Evolutionary conservation across 148 eudicot species (phyloP).

Genomic region (Persicaria maculosa): DNA sequence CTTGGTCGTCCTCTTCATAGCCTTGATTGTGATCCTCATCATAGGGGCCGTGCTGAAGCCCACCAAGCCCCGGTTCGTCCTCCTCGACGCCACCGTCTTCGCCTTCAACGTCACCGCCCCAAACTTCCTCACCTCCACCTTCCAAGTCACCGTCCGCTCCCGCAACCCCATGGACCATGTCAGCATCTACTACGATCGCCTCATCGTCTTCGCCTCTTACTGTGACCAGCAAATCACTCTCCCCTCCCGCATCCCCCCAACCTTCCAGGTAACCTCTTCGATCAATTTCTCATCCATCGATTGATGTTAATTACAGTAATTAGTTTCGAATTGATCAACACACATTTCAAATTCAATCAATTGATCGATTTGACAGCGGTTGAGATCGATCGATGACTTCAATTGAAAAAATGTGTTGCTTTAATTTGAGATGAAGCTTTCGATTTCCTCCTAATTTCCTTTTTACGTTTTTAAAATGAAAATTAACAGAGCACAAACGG

Average conservation of each 20-base stretch:
- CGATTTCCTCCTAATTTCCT: too few species aligned
- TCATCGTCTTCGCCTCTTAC: constrained; percentile 42
- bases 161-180: constrained; percentile 32
- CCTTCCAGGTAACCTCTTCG: constrained; percentile 14
- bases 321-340: too few species aligned
- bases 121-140: constrained; percentile 35
- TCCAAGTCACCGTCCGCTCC: constrained; percentile 52
- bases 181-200: constrained; percentile 46
- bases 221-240: constrained; percentile 65
- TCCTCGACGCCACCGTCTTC: constrained; percentile 70
- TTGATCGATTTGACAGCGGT: too few species aligned
- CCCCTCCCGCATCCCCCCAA: constrained; percentile 47
- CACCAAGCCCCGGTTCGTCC: constrained; percentile 44
- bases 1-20: constrained; percentile 17
- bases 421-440: too few species aligned
- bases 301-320: too few species aligned
- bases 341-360: too few species aligned
- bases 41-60: constrained; percentile 64
- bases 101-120: constrained; percentile 54
- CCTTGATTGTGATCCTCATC: constrained; percentile 39
- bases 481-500: background rate
- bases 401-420: too few species aligned
- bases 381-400: too few species aligned
- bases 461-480: too few species aligned
- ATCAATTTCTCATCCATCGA: too few species aligned